phyloP scores from a whole-genome alignment of 2,329 filamentous ascomycete genomes.

The Neodidymelliopsis sp. region DNA sequence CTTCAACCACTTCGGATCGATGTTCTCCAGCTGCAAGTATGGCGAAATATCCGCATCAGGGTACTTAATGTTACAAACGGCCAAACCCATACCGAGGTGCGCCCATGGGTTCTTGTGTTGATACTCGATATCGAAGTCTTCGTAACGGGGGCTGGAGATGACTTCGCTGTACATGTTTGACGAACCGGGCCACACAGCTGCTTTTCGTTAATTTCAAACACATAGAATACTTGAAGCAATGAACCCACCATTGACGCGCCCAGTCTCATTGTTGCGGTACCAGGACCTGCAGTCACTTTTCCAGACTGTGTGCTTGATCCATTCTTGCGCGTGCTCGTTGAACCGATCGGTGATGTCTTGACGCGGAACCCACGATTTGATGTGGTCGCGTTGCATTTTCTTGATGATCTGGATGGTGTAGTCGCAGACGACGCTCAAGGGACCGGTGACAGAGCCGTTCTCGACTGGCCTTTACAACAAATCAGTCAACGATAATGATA shows the following conservation, averaged over 20 bases:
- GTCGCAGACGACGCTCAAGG: slow-evolving; percentile 48
- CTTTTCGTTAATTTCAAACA: slow-evolving; percentile 4
- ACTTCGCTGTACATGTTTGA: slow-evolving; percentile 58
- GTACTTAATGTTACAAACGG: slow-evolving; percentile 30
- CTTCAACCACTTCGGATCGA: slow-evolving; percentile 54
- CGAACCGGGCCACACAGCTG: slow-evolving; percentile 60
- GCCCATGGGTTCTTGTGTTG: slow-evolving; percentile 53
- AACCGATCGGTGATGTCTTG: slow-evolving; percentile 54
- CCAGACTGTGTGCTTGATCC: slow-evolving; percentile 60
- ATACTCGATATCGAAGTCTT: slow-evolving; percentile 55
- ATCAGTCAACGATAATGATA: too few species aligned
- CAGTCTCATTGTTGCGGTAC: slow-evolving; percentile 55
- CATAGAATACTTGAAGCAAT: not conserved
- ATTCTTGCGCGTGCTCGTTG: slow-evolving; percentile 56
- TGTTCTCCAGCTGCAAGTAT: slow-evolving; percentile 50
- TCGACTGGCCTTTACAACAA: slow-evolving; percentile 57
- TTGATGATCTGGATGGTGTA: slow-evolving; percentile 54
- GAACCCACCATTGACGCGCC: slow-evolving; percentile 39
- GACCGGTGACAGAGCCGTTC: slow-evolving; percentile 56
- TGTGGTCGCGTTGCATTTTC: slow-evolving; percentile 57
- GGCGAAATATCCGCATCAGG: slow-evolving; percentile 46
- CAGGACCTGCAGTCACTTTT: slow-evolving; percentile 55
- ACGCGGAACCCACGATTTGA: slow-evolving; percentile 51
- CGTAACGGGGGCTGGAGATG: slow-evolving; percentile 50
- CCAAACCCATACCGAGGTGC: slow-evolving; percentile 53